Conservation (phyloP, 805 yeast species). For the Starmera dryadoides region DNA sequence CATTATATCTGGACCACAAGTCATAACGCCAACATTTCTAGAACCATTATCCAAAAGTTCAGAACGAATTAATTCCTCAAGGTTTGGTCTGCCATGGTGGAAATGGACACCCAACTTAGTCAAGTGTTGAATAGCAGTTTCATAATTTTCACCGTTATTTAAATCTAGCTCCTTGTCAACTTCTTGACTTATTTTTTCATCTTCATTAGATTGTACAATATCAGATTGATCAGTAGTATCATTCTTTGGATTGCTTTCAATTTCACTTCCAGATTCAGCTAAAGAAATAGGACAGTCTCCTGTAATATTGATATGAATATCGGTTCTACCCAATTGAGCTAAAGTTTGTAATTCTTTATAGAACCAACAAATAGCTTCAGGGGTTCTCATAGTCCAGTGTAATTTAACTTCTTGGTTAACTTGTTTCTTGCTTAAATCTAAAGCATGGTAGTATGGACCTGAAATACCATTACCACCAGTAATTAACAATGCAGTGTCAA, state of each 20-base stretch:
- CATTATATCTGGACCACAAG: slow-evolving; percentile 54
- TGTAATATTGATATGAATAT: slow-evolving; percentile 2
- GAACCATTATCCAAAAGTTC: slow-evolving; percentile 28
- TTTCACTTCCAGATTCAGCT: too few species aligned
- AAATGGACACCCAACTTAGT: slow-evolving; percentile 17
- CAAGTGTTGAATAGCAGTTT: too few species aligned
- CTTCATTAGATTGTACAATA: too few species aligned
- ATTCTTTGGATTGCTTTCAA: slow-evolving; percentile 3
- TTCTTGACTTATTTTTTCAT: too few species aligned
- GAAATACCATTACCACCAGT: slow-evolving; percentile 49
- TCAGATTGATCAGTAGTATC: slow-evolving; percentile 4
- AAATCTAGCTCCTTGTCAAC: too few species aligned
- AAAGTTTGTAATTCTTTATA: slow-evolving; percentile 29
- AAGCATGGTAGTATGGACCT: slow-evolving; percentile 36
- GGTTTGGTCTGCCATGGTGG: slow-evolving; percentile 36
- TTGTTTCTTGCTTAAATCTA: slow-evolving; percentile 22
- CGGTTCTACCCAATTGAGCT: slow-evolving; percentile 23
- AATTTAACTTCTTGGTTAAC: slow-evolving; percentile 50
- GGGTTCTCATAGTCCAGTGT: slow-evolving; percentile 56
- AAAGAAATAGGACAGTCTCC: slow-evolving; percentile 15
- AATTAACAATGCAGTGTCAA: slow-evolving; percentile 29
- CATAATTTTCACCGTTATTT: too few species aligned
- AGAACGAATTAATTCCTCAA: slow-evolving; percentile 27
- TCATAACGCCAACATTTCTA: slow-evolving; percentile 40
- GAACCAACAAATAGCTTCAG: slow-evolving; percentile 41